Base-by-base conservation (phyloP, 352 stramenopile genomes). In the Thraustochytrium sp. region DNA sequence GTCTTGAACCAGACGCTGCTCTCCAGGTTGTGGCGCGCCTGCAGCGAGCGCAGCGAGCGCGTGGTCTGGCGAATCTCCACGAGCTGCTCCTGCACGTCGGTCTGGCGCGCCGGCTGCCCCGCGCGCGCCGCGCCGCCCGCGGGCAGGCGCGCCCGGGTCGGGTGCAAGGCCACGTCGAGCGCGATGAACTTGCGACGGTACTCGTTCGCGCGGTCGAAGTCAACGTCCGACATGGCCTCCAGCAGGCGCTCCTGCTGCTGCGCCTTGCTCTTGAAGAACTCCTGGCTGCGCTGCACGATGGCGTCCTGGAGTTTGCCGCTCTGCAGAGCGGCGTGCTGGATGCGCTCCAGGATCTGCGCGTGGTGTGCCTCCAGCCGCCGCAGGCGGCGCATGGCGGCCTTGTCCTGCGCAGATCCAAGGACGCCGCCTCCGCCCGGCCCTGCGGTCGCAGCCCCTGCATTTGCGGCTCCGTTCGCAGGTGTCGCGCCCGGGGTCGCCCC, bases 1-100 rank as follows among this genome's bases (percentile, higher is more conserved):
- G 68, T 80, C 1, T 75, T 18, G 31, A 65, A 80, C 68, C 68
- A 80, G 31, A 72, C 49, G 51, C 68, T 80, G 16, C 26, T 80
- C 26, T 46, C 42, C 29, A 80, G n/a, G 53, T 80, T 80, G 68
- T 80, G 3, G 5, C n/a, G 29, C 5, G 18, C 21, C 49, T 80
- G 68, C 16, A 80, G 26, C 13, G 42, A 36, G 31, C 68, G 48
- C 0, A 80, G 68, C 38, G 76, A 42, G 18, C 16, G 26, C 9
- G 68, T 23, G 21, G 46, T 80, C 0, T 31, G 31, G 2, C 68
- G 48, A 11, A 80, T 80, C 2, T 42, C 53, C 37, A 75, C 29
- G 34, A 80, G 68, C 31, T 80, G 68, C 51, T 80, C 76, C 26
- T 61, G 26, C 21, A 34, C 8, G 42, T 80, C 68, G 5, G 26